Evolutionary conservation across 139 green algal species (phyloP), one percentile per base, ranked within the genome.

Genomic region (Chlorella sp.): DNA sequence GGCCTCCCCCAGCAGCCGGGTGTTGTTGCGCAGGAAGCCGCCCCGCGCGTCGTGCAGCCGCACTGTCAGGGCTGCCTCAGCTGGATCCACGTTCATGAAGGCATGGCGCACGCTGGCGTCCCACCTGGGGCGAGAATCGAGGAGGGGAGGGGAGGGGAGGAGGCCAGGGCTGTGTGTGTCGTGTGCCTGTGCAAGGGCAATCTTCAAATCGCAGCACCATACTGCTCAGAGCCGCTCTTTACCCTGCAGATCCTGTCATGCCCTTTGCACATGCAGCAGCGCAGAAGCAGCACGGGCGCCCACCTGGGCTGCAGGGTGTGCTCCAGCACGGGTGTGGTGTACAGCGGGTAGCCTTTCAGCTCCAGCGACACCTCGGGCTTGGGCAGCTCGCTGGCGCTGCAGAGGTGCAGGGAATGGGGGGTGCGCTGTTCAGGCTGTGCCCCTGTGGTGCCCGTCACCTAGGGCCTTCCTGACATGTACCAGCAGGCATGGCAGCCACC

Each of bases 321-420:
- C 60, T 78, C 39, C 21, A 75, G 26, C 20, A 71, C 38, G 28
- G 81, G 68, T 0, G 76, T 79, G 62, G 51, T n/a, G 41, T 89
- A 83, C 3, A 23, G 38, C 1, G 80, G 68, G 28, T 86, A 78
- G 47, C 74, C 57, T 3, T 51, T 12, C 12, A 91, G 36, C 4
- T 63, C 36, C 18, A 94, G 30, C 32, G 84, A 78, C 38, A 94
- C 90, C 70, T 84, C 47, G 2, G 90, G 89, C 38, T 90, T 91
- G 72, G 90, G 90, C 86, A 93, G 80, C 60, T 94, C 87, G 55
- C 76, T 88, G 55, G 89, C 89, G 28, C 76, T 82, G 76, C 76
- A 57, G 28, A 65, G 44, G 44, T 6, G 44, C 44, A 51, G 9
- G 44, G 44, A 6, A 51, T 16, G 44, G 44, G 44, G 9, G 44